Evolutionary conservation across 2,329 filamentous ascomycete species (phyloP).

Genomic region (Alternaria burnsii): DNA sequence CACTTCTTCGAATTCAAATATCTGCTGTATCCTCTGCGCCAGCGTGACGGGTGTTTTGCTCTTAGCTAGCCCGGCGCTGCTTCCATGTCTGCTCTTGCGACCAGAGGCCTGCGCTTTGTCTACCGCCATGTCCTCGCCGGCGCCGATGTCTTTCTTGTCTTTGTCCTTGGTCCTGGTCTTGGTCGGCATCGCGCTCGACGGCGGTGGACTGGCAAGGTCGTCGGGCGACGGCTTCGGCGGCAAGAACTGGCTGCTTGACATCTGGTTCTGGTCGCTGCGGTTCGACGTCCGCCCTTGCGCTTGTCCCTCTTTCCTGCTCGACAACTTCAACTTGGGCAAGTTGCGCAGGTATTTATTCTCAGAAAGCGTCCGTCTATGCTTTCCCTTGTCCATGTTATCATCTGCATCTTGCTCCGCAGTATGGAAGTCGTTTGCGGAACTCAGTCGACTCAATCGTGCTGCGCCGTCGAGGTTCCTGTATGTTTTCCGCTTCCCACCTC

Average conservation of each 20-base stretch:
- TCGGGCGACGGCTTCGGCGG: conserved; percentile 40
- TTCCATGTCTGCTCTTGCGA: conserved; percentile 39
- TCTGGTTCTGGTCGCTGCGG: conserved; percentile 67
- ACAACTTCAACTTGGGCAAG: conserved; percentile 64
- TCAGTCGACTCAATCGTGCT: conserved; percentile 47
- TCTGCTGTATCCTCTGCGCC: conserved; percentile 75
- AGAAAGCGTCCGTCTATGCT: conserved; percentile 68
- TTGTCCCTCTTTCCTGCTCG: conserved; percentile 38
- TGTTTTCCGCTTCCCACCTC: conserved; percentile 34
- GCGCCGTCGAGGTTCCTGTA: conserved; percentile 45
- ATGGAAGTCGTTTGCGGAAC: conserved; percentile 45
- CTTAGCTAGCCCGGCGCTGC: conserved; percentile 30
- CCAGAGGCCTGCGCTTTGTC: conserved; percentile 33
- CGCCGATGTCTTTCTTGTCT: conserved; percentile 32
- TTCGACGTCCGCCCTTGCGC: conserved; percentile 29
- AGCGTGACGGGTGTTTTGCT: conserved; percentile 63
- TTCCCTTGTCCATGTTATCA: conserved; percentile 33
- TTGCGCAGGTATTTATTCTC: conserved; percentile 72
- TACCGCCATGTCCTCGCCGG: conserved; percentile 31
- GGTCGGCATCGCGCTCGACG: conserved; percentile 17
- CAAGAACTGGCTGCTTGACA: conserved; percentile 53
- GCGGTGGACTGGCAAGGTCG: conserved; percentile 8
- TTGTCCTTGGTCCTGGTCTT: conserved; percentile 19
- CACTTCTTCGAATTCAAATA: conserved; percentile 71
- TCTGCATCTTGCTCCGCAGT: conserved; percentile 24